phyloP scores from a whole-genome alignment of 2,329 filamentous ascomycete genomes.

The Ceratocystis diversiconidia region DNA sequence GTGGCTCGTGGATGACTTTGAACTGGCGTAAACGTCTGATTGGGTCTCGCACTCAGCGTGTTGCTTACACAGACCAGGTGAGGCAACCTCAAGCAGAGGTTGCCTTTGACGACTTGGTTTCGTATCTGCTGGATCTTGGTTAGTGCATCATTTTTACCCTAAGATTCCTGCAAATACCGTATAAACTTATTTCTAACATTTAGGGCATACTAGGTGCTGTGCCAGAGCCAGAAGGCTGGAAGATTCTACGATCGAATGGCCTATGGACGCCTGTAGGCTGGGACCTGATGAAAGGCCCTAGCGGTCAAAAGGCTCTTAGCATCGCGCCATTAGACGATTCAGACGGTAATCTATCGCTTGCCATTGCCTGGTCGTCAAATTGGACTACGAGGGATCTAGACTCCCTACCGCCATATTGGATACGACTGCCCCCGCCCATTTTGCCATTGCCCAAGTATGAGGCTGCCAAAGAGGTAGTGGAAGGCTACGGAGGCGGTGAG shows the following conservation, averaged over 20 bases:
- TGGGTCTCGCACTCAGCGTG: constrained; percentile 45
- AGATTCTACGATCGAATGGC: constrained; percentile 40
- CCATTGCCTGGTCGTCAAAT: constrained; percentile 39
- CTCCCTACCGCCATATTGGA: constrained; percentile 47
- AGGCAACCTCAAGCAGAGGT: constrained; percentile 40
- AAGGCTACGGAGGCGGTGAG: neutral
- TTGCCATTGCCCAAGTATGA: constrained; percentile 17
- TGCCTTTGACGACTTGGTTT: constrained; percentile 44
- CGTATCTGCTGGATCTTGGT: constrained; percentile 46
- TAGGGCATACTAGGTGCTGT: constrained; percentile 31
- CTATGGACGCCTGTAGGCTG: constrained; percentile 48
- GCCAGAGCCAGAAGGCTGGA: constrained; percentile 45
- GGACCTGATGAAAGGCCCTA: constrained; percentile 39
- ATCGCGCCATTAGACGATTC: constrained; percentile 44
- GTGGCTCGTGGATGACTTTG: constrained; percentile 50
- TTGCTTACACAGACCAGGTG: constrained; percentile 46
- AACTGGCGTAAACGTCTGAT: constrained; percentile 51
- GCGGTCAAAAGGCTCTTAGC: constrained; percentile 36
- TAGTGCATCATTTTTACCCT: neutral
- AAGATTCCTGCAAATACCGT: neutral
- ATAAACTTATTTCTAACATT: neutral
- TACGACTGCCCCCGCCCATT: constrained; percentile 31
- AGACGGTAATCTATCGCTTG: constrained; percentile 44
- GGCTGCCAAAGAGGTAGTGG: constrained; percentile 2
- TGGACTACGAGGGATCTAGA: constrained; percentile 40